Evolutionary conservation across 805 yeast genomes (phyloP), one percentile per base, ranked within the genome.

Genomic region (Myxozyma vanderwaltii): DNA sequence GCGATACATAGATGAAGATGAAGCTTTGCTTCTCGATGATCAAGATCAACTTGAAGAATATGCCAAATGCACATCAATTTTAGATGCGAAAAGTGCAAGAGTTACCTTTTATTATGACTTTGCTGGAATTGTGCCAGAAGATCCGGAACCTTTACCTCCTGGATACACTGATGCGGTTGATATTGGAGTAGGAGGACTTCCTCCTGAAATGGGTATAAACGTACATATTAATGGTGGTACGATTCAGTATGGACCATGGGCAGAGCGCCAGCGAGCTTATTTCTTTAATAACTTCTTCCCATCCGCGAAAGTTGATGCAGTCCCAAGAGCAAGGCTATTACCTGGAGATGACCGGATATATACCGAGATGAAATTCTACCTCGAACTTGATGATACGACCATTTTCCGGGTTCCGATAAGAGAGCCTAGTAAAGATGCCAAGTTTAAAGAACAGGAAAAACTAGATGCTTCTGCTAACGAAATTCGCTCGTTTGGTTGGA

Each of bases 191-290:
- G 77, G 81, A 35, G 88, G 84, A 2, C 75, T 86, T 0, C 58
- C 75, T 8, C 91, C 91, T 0, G 76, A 75, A 47, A 77, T 79
- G 69, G 91, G 91, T 0, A 66, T 86, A 6, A 86, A 86, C 53
- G 52, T 91, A 7, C 77, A 77, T 13, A 63, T 89, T 1, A 77
- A 81, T 1, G 80, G 81, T 55, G 84, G 90, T 0, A 84, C 88
- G 0, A 74, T 90, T 0, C 86, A 86, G 65, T 91, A 89, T 69
- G 99, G 99, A 0, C 96, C 99, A 0, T 92, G 97, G 97, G 88
- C 97, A 0, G 96, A 94, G 59, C 82, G 92, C 38, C 96, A 94
- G 71, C 72, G 96, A 17, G 78, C 77, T 1, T 81, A 84, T 1
- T 68, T 91, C 8, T 91, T 86, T 57, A 73, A 77, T 15, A 74